Percentiles rank a stretch among this genome's conserved stretches.
phyloP scores from a whole-genome alignment of 768 basidiomycete species.

The Boletales sp. region DNA sequence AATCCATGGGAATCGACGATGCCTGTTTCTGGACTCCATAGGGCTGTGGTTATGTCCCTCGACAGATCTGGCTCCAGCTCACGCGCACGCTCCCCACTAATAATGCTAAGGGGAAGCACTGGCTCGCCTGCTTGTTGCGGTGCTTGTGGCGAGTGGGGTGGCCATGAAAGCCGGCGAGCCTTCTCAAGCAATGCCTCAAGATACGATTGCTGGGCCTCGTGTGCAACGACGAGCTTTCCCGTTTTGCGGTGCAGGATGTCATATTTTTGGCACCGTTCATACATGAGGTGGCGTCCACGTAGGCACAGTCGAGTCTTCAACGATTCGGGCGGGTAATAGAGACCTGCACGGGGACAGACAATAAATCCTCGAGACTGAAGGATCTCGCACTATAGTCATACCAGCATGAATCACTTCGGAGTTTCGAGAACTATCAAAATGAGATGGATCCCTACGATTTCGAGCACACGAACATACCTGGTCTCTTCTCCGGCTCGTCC shows the following conservation, averaged over 20 bases:
- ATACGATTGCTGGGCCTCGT: conserved; percentile 61
- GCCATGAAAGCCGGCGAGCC: conserved; percentile 51
- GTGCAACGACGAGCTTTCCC: conserved; percentile 90
- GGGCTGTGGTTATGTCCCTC: conserved; percentile 59
- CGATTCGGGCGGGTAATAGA: conserved; percentile 81
- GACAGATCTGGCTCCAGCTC: conserved; percentile 85
- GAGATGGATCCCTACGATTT: neutral
- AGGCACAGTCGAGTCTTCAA: conserved; percentile 85
- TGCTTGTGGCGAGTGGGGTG: conserved; percentile 34
- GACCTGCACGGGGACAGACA: conserved; percentile 40
- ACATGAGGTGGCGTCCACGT: conserved; percentile 81
- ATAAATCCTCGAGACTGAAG: neutral
- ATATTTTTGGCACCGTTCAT: conserved; percentile 62
- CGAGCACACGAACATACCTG: conserved; percentile 44
- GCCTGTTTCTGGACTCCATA: conserved; percentile 86
- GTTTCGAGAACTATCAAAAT: conserved; percentile 69
- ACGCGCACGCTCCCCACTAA: conserved; percentile 64
- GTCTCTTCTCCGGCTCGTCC: conserved; percentile 76
- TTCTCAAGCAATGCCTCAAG: conserved; percentile 66
- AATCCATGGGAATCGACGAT: conserved; percentile 85
- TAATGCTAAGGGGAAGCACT: conserved; percentile 61
- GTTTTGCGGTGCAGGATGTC: conserved; percentile 67
- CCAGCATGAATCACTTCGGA: conserved; percentile 95
- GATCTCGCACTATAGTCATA: conserved; percentile 18
- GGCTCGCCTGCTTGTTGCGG: conserved; percentile 22